These are phyloP conservation scores for Ganoderma lingzhi DNA, from an alignment of 1,284 basidiomycete genomes.

Conservation along the genomic window DNA sequence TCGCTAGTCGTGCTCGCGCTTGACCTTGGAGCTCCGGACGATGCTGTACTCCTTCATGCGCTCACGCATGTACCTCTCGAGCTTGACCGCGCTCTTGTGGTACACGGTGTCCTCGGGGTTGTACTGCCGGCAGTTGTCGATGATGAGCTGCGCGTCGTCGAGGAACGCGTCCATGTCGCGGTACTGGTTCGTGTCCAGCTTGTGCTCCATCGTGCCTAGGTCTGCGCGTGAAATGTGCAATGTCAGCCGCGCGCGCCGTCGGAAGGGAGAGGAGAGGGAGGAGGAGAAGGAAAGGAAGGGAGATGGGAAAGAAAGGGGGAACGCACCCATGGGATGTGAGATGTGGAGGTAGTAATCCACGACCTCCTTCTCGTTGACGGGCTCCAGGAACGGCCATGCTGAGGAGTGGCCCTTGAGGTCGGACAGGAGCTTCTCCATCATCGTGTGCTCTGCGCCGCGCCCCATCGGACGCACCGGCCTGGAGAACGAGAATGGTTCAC, in stretches of 20 bases:
- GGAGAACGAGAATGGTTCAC: no score
- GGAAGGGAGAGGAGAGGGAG: not conserved
- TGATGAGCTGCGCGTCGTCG: constrained; percentile 85
- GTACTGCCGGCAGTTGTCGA: constrained; percentile 92
- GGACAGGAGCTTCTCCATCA: constrained; percentile 86
- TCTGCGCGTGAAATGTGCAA: constrained; percentile 56
- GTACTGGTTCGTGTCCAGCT: constrained; percentile 88
- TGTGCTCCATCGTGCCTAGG: constrained; percentile 92
- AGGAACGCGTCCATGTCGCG: constrained; percentile 80
- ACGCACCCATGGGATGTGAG: constrained; percentile 92
- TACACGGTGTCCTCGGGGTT: constrained; percentile 91
- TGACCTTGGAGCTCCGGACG: constrained; percentile 32
- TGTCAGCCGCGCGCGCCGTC: not conserved
- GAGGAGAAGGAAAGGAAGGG: not conserved
- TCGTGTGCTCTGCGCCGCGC: constrained; percentile 64
- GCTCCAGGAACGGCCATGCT: constrained; percentile 89
- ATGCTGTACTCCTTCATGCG: constrained; percentile 39
- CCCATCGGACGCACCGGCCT: constrained; percentile 47
- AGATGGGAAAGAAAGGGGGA: not conserved
- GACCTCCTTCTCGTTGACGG: constrained; percentile 88
- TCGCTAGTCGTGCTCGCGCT: constrained; percentile 24
- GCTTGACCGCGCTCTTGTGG: constrained; percentile 84
- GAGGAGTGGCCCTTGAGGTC: constrained; percentile 85
- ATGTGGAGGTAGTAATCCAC: constrained; percentile 93
- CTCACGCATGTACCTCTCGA: constrained; percentile 78